Conservation (phyloP, 2,329 filamentous ascomycete species). For the Ceratocystis papillata region DNA sequence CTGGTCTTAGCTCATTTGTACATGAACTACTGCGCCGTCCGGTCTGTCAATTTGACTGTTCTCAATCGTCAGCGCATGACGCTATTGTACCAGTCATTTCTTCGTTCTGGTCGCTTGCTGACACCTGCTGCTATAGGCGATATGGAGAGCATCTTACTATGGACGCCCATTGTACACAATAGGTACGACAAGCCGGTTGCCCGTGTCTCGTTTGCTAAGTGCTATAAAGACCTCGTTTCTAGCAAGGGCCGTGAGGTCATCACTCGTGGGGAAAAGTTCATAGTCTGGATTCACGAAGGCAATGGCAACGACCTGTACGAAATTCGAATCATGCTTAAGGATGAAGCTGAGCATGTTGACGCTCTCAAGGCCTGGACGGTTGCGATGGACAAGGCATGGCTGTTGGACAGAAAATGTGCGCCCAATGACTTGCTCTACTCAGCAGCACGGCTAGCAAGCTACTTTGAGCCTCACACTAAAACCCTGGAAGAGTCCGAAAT, state of each 20-base stretch:
- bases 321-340: constrained; percentile 33
- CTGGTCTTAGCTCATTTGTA: constrained; percentile 67
- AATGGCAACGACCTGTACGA: constrained; percentile 25
- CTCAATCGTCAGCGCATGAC: constrained; percentile 80
- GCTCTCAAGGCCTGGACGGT: constrained; percentile 33
- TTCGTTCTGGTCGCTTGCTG: constrained; percentile 43
- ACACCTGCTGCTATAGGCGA: constrained; percentile 55
- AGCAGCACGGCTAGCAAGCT: neutral
- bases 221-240: constrained; percentile 34
- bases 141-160: constrained; percentile 51
- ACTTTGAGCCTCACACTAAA: neutral
- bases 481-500: neutral
- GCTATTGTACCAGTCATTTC: constrained; percentile 56
- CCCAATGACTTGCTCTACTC: neutral
- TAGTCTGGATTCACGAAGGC: constrained; percentile 17
- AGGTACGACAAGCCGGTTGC: constrained; percentile 28
- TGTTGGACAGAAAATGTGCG: constrained; percentile 26
- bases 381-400: constrained; percentile 33
- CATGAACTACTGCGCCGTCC: constrained; percentile 79
- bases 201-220: constrained; percentile 35
- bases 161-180: constrained; percentile 31
- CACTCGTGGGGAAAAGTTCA: constrained; percentile 23
- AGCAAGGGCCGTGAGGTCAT: constrained; percentile 30
- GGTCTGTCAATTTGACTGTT: constrained; percentile 69
- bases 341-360: constrained; percentile 29